These are phyloP conservation scores for Aspergillus sp. DNA, from an alignment of 2,329 filamentous ascomycete species.

Conservation along the genomic window DNA sequence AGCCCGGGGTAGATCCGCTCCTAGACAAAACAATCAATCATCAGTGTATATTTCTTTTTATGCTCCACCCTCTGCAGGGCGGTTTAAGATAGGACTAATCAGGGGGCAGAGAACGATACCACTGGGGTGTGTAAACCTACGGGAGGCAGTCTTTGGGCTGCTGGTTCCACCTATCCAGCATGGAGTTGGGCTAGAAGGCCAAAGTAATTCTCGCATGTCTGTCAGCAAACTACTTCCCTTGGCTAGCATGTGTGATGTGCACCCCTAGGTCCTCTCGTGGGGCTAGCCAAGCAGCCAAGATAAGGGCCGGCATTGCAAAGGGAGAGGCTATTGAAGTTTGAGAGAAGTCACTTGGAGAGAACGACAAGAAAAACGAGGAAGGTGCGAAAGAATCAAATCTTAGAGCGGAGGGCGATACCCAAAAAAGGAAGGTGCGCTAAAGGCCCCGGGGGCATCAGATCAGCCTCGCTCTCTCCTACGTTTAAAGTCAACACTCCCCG, in stretches of 20 bases:
- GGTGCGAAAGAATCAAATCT: background rate
- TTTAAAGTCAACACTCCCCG: background rate
- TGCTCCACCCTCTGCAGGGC: background rate
- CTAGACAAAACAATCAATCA: slow-evolving; percentile 1
- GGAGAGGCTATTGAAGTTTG: background rate
- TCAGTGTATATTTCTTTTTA: background rate
- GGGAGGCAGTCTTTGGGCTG: background rate
- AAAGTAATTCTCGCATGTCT: background rate
- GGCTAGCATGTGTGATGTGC: background rate
- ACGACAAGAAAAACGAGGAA: background rate
- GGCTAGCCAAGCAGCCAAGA: background rate
- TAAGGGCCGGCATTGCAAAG: background rate
- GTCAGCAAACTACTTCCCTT: background rate
- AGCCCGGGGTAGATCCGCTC: background rate
- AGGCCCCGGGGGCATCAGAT: background rate
- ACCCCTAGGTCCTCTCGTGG: background rate
- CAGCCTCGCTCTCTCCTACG: background rate
- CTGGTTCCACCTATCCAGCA: background rate
- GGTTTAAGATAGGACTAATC: background rate
- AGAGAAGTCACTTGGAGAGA: background rate
- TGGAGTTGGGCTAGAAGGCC: background rate
- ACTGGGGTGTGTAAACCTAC: background rate
- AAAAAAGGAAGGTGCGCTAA: slow-evolving; percentile 1
- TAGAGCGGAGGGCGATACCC: background rate
- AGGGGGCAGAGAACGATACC: background rate